These are phyloP conservation scores for Colletotrichum liaoningense DNA, from an alignment of 2,329 filamentous ascomycete genomes.

Conservation along the genomic window DNA sequence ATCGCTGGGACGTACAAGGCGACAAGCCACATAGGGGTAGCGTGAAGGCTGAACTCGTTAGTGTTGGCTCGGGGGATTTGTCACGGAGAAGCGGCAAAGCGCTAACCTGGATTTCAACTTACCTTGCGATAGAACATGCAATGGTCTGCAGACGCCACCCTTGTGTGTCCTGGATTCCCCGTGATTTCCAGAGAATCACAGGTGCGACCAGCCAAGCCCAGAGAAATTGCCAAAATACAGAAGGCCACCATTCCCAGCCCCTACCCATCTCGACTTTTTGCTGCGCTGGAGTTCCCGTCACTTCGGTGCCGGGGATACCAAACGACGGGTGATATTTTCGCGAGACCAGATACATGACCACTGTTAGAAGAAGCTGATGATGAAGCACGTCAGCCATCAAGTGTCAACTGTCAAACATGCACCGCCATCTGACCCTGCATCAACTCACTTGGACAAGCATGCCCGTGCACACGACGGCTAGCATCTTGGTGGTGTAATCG, in stretches of 20 bases:
- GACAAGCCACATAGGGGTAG: slow-evolving; percentile 75
- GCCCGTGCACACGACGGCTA: slow-evolving; percentile 62
- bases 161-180: slow-evolving; percentile 72
- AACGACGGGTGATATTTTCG: slow-evolving; percentile 73
- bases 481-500: slow-evolving; percentile 60
- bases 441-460: slow-evolving; percentile 66
- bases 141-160: slow-evolving; percentile 75
- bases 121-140: slow-evolving; percentile 59
- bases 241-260: slow-evolving; percentile 78
- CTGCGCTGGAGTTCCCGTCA: slow-evolving; percentile 65
- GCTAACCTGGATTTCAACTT: slow-evolving; percentile 37
- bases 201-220: slow-evolving; percentile 74
- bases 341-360: slow-evolving; percentile 72
- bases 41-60: slow-evolving; percentile 62
- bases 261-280: slow-evolving; percentile 56
- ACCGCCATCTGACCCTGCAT: slow-evolving; percentile 1
- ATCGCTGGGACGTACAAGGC: slow-evolving; percentile 66
- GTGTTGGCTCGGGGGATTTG: not conserved
- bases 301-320: slow-evolving; percentile 71
- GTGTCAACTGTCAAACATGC: slow-evolving; percentile 8
- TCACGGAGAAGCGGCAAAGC: slow-evolving; percentile 7
- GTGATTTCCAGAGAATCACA: slow-evolving; percentile 70
- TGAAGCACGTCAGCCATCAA: slow-evolving; percentile 33
- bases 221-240: slow-evolving; percentile 72
- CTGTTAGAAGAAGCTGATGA: slow-evolving; percentile 64